Base-by-base conservation (phyloP, 768 basidiomycete genomes). In the Wakefieldia striispora region DNA sequence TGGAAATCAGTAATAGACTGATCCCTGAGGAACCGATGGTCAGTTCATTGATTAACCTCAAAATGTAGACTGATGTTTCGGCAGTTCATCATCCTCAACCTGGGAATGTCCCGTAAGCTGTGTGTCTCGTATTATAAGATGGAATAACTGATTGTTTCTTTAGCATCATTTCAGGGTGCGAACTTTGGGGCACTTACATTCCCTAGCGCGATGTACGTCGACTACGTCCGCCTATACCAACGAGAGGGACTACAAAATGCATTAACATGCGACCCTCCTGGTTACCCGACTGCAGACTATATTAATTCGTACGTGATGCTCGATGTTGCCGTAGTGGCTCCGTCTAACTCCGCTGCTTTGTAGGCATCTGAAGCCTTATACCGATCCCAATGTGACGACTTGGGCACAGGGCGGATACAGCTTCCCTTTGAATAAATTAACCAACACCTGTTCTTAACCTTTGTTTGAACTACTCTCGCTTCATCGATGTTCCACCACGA, bases 21-120 rank as follows among this genome's bases (percentile, higher is more conserved):
- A 83, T 82, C 48, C 75, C 92, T 5, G 91, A 95, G 61, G 97
- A 99, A 66, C 95, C 97, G 2, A 87, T 97, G 93, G 91, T 92
- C 57, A 54, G 82, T 72, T 44, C 45, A 53, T 49, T 43, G 50
- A 50, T 33, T 12, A 21, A 40, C 11, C 24, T 12, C 33, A 16
- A 21, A 8, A 44, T 50, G 47, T 19, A 24, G 8, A 43, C 53
- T 59, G 34, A 56, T 40, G 48, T 51, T 16, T 58, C 47, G 39
- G 39, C 31, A 91, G 90, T 88, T 84, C 63, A 73, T 94, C 46
- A 83, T 98, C 57, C 56, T 97, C 64, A 98, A 93, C 68, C 70
- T 94, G 46, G 91, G 91, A 50, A 80, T 94, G 72, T 79, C 91
- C 24, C 78, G 75, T 77, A 53, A 69, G 75, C 68, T 33, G 31